phyloP scores from a whole-genome alignment of 1,284 basidiomycete genomes.

The Vanrija sp. region DNA sequence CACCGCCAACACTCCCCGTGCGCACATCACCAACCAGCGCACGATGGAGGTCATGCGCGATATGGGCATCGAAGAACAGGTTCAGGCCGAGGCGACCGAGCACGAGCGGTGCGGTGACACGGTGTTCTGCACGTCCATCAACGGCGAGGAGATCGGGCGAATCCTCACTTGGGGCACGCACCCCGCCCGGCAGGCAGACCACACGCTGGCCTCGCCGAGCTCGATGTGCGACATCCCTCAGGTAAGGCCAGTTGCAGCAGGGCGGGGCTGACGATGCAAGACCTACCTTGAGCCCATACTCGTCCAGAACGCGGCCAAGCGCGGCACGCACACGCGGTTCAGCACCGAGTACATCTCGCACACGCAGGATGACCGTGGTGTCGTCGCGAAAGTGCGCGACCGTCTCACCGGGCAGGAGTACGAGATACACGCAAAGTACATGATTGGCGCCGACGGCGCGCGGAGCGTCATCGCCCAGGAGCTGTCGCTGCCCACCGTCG shows the following conservation, averaged over 20 bases:
- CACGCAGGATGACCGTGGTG: conserved; percentile 10
- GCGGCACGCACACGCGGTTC: conserved; percentile 15
- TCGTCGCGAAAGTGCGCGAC: conserved; percentile 12
- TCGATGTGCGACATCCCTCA: conserved; percentile 18
- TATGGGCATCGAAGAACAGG: conserved; percentile 13
- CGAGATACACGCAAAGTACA: conserved; percentile 15
- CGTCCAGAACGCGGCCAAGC: conserved; percentile 6
- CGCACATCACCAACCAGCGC: conserved; percentile 18
- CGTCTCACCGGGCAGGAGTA: conserved; percentile 10
- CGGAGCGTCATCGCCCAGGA: conserved; percentile 12
- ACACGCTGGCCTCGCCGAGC: conserved; percentile 11
- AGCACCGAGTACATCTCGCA: conserved; percentile 17
- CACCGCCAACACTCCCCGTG: conserved; percentile 17
- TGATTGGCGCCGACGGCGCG: conserved; percentile 15
- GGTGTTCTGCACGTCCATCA: conserved; percentile 14
- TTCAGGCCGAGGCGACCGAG: conserved; percentile 13
- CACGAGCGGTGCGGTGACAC: conserved; percentile 17
- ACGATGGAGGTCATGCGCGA: conserved; percentile 18
- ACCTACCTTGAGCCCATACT: conserved; percentile 20
- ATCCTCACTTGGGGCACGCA: conserved; percentile 17
- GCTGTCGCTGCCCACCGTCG: conserved; percentile 9
- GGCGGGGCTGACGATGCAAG: no score
- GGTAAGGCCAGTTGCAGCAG: background rate
- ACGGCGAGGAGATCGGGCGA: conserved; percentile 16
- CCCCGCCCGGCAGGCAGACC: conserved; percentile 12